Evolutionary conservation across 352 stramenopile species (phyloP).

Genomic region (Phytopythium litorale): DNA sequence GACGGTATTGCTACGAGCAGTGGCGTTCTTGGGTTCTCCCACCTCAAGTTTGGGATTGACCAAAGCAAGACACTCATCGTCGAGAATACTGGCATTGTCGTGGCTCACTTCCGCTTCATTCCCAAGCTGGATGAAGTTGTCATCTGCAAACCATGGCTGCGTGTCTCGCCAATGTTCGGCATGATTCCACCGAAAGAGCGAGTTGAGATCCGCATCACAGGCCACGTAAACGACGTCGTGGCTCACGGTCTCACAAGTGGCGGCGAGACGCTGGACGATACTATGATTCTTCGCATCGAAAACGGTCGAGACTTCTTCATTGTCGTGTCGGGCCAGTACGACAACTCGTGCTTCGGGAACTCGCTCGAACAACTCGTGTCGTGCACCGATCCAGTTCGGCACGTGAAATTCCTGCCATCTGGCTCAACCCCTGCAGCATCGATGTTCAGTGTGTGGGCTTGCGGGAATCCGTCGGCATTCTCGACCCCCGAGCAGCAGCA

Average conservation of each 20-base stretch:
- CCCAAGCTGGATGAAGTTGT: constrained; percentile 81
- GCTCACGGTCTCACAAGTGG: constrained; percentile 88
- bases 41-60: constrained; percentile 61
- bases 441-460: constrained; percentile 43
- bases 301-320: constrained; percentile 97
- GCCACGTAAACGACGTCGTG: constrained; percentile 87
- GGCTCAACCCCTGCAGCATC: constrained; percentile 15
- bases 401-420: constrained; percentile 25
- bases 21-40: constrained; percentile 56
- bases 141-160: constrained; percentile 93
- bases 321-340: constrained; percentile 90
- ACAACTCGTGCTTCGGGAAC: constrained; percentile 93
- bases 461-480: constrained; percentile 6
- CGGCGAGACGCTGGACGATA: constrained; percentile 93
- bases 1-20: constrained; percentile 37
- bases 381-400: constrained; percentile 84
- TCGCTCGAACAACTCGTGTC: constrained; percentile 94
- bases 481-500: constrained; percentile 2
- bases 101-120: constrained; percentile 94
- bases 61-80: constrained; percentile 65
- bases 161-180: constrained; percentile 82
- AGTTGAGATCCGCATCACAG: constrained; percentile 89
- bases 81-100: constrained; percentile 92
- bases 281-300: constrained; percentile 95
- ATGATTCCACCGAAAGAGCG: constrained; percentile 84